phyloP scores from a whole-genome alignment of 2,329 filamentous ascomycete genomes.

The Incumbomyces delicatus region DNA sequence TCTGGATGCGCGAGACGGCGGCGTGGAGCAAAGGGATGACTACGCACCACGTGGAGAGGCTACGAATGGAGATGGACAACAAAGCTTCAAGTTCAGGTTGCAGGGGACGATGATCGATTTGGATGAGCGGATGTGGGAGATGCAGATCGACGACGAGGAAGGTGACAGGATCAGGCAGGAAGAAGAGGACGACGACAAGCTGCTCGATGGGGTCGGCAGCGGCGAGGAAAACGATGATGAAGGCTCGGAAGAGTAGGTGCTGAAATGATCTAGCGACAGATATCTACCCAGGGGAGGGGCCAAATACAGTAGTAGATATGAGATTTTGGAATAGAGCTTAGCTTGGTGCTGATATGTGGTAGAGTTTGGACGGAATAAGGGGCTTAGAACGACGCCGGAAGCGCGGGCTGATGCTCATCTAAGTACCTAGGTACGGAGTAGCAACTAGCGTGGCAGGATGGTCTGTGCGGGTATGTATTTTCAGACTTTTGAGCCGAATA shows the following conservation, averaged over 20 bases:
- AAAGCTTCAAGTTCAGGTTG: slow-evolving; percentile 1
- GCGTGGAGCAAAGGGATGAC: background rate
- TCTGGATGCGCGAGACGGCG: background rate
- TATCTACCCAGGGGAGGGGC: no score
- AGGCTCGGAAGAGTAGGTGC: background rate
- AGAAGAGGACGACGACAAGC: background rate
- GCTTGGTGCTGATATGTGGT: no score
- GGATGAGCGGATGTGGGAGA: slow-evolving; percentile 4
- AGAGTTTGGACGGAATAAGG: no score
- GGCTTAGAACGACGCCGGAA: no score
- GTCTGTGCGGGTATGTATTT: background rate
- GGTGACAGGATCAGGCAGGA: background rate
- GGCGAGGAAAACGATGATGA: background rate
- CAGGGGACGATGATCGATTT: slow-evolving; percentile 4
- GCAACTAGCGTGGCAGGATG: background rate
- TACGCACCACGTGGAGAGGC: background rate
- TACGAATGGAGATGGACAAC: background rate
- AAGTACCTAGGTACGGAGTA: no score
- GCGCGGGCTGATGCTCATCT: no score
- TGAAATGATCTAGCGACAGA: no score
- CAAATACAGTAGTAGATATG: no score
- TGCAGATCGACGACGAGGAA: slow-evolving; percentile 3
- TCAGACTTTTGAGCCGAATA: no score
- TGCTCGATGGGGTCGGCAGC: background rate
- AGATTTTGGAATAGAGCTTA: no score